Evolutionary conservation across 2,329 filamentous ascomycete species (phyloP), one percentile per base, ranked within the genome.

Genomic region (Fusarium anthophilum): DNA sequence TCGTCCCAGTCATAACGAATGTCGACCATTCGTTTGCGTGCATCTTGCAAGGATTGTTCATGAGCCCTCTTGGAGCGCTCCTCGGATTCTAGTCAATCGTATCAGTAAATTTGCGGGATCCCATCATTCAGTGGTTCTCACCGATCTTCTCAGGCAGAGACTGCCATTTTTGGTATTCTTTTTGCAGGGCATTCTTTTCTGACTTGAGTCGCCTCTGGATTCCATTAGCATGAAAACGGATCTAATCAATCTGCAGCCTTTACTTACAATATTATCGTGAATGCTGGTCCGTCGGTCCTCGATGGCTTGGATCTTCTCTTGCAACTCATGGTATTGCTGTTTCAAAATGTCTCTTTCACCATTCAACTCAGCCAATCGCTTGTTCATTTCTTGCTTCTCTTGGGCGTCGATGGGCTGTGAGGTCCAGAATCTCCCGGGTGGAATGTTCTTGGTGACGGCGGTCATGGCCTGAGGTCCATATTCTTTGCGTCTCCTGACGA

Each of bases 401-500:
- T 89, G 84, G 8, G 84, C 83, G 79, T 97, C 94, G 12, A 95
- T 88, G 7, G 93, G 92, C 70, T 94, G 91, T 51, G 94, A 91
- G 2, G 91, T 95, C 91, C 96, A 98, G 78, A 89, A 89, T 41
- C 80, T 84, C 9, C 94, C 94, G 5, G 82, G 83, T 22, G 81
- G 85, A 20, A 98, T 84, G 61, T 85, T 85, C 41, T 86, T 89
- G 20, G 93, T 91, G 28, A 87, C 86, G 2, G 93, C 95, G 3
- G 94, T 94, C 54, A 89, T 90, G 20, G 92, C 94, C 54, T 87
- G 85, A 4, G 91, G 88, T 5, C 94, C 94, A 81, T 98, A 98
- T 80, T 98, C 96, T 73, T 86, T 88, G 54, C 96, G 91, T 22
- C 93, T 90, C 11, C 86, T 87, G 58, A 96, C 88, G 26, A 86